Evolutionary conservation across 441 rosid genomes (phyloP).

Genomic region (Manihot esculenta): DNA sequence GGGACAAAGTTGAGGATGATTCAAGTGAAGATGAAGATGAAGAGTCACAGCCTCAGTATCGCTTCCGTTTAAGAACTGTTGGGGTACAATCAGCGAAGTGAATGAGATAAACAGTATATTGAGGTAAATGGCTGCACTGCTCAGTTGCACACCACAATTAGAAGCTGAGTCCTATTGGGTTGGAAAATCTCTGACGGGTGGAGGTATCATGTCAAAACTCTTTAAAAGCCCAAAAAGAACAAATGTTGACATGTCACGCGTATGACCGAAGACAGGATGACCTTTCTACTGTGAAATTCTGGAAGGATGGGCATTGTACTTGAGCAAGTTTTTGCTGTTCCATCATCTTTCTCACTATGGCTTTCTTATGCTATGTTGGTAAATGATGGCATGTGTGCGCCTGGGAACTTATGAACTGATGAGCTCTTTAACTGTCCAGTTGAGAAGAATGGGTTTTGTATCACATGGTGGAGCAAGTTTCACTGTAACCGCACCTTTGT

Average conservation of each 20-base stretch:
- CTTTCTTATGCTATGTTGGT: neutral
- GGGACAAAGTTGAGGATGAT: constrained; percentile 76
- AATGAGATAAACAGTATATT: neutral
- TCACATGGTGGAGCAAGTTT: neutral
- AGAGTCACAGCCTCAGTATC: constrained; percentile 62
- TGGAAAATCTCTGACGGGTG: neutral
- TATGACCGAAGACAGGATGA: neutral
- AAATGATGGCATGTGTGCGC: neutral
- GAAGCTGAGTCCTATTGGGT: neutral
- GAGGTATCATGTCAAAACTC: neutral
- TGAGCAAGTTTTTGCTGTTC: neutral
- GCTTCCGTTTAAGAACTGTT: constrained; percentile 77
- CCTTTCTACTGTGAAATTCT: neutral
- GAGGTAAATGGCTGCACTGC: neutral
- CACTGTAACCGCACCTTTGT: neutral
- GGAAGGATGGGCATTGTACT: neutral
- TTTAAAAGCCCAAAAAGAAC: too few species aligned
- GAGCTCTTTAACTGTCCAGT: neutral
- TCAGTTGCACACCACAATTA: neutral
- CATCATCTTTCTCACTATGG: neutral
- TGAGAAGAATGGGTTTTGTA: neutral
- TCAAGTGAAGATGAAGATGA: constrained; percentile 75
- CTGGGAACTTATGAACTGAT: neutral
- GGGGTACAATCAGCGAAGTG: constrained; percentile 79
- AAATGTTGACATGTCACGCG: too few species aligned